Conservation (phyloP, 83 land plant species). For the Thuja plicata region DNA sequence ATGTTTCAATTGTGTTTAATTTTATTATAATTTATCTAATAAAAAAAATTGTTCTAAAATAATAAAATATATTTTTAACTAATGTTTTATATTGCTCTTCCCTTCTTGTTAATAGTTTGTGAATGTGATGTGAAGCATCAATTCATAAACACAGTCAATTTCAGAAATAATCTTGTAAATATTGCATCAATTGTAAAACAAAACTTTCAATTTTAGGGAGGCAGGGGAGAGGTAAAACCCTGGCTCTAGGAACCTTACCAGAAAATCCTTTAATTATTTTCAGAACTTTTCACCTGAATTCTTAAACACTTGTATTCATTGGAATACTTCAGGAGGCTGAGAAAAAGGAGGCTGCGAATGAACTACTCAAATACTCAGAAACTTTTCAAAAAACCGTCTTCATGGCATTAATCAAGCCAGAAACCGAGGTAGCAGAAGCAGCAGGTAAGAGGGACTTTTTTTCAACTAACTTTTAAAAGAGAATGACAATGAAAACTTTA, state of each 20-base stretch:
- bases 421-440: conserved; percentile 12
- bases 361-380: conserved; percentile 44
- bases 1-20: neutral
- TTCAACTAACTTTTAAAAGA: neutral
- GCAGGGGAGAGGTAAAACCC: neutral
- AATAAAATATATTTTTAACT: too few relatives aligned
- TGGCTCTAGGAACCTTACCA: neutral
- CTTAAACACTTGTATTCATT: neutral
- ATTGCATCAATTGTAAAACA: neutral
- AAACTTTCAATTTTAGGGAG: neutral
- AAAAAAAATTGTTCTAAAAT: too few relatives aligned
- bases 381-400: conserved; percentile 32
- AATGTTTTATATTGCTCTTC: too few relatives aligned
- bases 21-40: neutral
- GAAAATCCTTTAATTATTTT: neutral
- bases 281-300: neutral
- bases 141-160: too few relatives aligned
- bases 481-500: neutral
- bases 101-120: too few relatives aligned
- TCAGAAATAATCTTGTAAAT: too few relatives aligned
- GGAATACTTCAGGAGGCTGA: conserved; percentile 37
- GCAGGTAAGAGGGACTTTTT: conserved; percentile 22
- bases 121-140: too few relatives aligned
- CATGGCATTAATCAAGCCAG: conserved; percentile 30
- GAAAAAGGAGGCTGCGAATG: conserved; percentile 61